Conservation (phyloP, 768 basidiomycete genomes). For the Trichaptum fuscoviolaceum region DNA sequence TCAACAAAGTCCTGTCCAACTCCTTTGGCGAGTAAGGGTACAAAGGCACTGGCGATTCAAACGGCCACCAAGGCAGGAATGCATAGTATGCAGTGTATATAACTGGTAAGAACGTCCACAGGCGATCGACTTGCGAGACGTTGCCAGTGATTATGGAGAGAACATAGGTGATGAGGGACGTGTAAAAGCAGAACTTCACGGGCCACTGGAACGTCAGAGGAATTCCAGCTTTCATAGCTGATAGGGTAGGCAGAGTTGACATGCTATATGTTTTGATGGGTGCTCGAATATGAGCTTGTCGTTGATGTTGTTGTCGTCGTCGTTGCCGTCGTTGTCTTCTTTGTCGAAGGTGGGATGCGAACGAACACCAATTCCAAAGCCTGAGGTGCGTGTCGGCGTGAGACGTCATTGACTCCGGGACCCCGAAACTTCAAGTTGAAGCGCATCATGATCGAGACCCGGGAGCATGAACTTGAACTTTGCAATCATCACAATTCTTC, state of each 20-base stretch:
- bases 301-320: not conserved
- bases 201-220: conserved; percentile 41
- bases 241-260: not conserved
- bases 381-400: too few species aligned
- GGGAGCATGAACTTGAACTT: not conserved
- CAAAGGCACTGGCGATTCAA: conserved; percentile 35
- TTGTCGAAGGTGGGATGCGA: not conserved
- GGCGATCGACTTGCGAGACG: conserved; percentile 82
- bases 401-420: not conserved
- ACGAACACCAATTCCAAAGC: not conserved
- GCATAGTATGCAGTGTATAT: conserved; percentile 83
- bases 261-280: not conserved
- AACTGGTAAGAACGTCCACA: conserved; percentile 73
- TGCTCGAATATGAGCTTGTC: not conserved
- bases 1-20: conserved; percentile 26
- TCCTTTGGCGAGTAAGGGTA: conserved; percentile 51
- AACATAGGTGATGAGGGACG: conserved; percentile 46
- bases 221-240: not conserved
- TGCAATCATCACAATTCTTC: too few species aligned
- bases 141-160: conserved; percentile 67
- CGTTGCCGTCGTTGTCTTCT: not conserved
- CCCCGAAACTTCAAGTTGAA: too few species aligned
- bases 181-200: conserved; percentile 49
- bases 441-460: not conserved
- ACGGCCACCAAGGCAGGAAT: conserved; percentile 59